Conservation (phyloP, 306 rosid species). For the Abrus pulchellus region DNA sequence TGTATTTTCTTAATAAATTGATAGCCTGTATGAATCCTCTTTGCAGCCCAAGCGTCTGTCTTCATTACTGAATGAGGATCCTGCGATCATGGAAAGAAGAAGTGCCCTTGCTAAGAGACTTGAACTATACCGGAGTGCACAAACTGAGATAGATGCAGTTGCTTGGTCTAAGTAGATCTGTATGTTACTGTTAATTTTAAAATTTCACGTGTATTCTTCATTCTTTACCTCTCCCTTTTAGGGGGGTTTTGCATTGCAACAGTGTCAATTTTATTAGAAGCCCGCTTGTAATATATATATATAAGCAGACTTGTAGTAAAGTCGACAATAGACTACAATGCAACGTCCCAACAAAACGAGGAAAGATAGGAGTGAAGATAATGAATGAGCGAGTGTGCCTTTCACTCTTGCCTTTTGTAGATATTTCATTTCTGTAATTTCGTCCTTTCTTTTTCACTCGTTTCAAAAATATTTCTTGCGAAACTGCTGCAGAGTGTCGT, state of each 20-base stretch:
- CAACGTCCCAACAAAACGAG: too few relatives aligned
- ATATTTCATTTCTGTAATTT: not conserved
- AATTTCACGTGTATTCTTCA: slow-evolving; percentile 12
- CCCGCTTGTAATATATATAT: too few relatives aligned
- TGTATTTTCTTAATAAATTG: not conserved
- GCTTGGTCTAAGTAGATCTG: slow-evolving; percentile 88
- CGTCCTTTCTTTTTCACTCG: too few relatives aligned
- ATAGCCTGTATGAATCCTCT: not conserved
- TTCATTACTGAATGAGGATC: slow-evolving; percentile 88
- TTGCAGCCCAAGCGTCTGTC: slow-evolving; percentile 78
- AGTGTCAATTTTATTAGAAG: too few relatives aligned
- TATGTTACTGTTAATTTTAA: not conserved
- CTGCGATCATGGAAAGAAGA: slow-evolving; percentile 91
- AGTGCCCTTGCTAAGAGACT: slow-evolving; percentile 80
- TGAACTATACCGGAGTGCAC: slow-evolving; percentile 90
- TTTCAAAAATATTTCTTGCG: not conserved
- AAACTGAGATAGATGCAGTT: slow-evolving; percentile 85
- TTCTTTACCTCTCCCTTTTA: not conserved
- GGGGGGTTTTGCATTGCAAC: slow-evolving; percentile 15
- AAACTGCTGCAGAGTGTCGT: not conserved
- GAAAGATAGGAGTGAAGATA: too few relatives aligned
- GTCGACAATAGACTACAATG: too few relatives aligned
- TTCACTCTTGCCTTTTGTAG: too few relatives aligned
- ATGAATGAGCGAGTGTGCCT: too few relatives aligned
- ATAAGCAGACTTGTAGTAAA: too few relatives aligned